Evolutionary conservation across 257 asterid species (phyloP).

Genomic region (Lycium barbarum): DNA sequence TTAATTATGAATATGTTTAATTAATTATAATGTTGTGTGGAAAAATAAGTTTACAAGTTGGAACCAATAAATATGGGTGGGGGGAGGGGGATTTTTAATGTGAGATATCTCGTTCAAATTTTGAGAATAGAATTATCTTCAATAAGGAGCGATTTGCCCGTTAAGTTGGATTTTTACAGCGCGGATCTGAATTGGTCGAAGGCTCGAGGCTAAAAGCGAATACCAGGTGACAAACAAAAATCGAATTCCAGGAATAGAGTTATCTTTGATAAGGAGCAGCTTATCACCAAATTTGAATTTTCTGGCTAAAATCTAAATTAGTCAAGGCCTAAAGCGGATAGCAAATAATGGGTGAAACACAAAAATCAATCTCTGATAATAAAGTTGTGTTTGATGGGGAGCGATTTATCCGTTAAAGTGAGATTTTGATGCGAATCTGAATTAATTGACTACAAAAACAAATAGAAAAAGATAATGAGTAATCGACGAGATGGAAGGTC

Average conservation of each 20-base stretch:
- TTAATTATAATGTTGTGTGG: not conserved
- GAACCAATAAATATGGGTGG: not conserved
- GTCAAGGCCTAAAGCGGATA: too few species aligned
- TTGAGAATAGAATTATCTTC: not conserved
- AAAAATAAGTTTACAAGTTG: not conserved
- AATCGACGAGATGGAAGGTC: not conserved
- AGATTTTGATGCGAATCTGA: not conserved
- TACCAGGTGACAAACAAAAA: too few species aligned
- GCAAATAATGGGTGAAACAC: too few species aligned
- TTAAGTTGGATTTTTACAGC: not conserved
- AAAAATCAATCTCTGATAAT: not conserved
- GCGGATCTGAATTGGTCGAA: too few species aligned
- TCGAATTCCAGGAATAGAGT: too few species aligned
- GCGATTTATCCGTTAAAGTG: not conserved
- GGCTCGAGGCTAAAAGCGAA: too few species aligned
- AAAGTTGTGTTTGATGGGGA: not conserved
- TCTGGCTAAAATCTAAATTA: not conserved
- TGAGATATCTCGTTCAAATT: too few species aligned
- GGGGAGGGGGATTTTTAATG: too few species aligned
- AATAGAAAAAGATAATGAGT: not conserved
- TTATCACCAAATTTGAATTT: too few species aligned
- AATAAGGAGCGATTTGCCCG: not conserved
- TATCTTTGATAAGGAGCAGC: too few species aligned
- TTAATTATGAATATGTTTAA: too few species aligned
- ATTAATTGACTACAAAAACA: too few species aligned